Base-by-base conservation (phyloP, 139 green algal species). In the Asterochloris erici region DNA sequence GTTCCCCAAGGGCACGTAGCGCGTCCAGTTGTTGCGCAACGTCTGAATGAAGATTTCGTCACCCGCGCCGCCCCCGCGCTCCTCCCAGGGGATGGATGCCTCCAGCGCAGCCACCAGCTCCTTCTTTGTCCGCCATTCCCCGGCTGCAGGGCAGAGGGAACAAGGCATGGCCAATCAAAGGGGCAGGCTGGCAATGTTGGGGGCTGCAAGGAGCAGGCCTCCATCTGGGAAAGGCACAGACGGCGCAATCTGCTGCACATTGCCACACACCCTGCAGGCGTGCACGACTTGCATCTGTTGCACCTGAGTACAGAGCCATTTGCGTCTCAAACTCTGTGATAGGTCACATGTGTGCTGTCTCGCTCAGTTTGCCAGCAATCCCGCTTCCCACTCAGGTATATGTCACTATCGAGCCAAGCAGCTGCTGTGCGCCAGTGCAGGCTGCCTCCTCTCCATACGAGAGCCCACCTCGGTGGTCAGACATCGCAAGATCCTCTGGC, bases 1-100 rank as follows among this genome's bases (percentile, higher is more conserved):
- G 79, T 83, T 83, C 28, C 79, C 79, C 24, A 83, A 68, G 11
- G 79, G 79, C 11, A 83, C 79, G 63, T 83, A 47, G 1, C 66
- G 79, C 17, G 66, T 83, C 79, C 79, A 83, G 23, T 83, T 83
- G 79, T 83, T 26, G 19, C 79, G 68, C 23, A 83, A 68, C 38
- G 38, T 54, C 29, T 68, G 47, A 29, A 83, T 62, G 38, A 29
- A 47, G 66, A 66, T 77, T 10, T 68, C 24, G n/a, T 77, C 66
- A 26, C 28, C 68, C 11, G 66, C 68, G 68, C 47, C 68, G 19
- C 64, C 79, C 12, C 66, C 38, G 14, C 79, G 73, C 38, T 83
- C 29, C 68, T 47, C 77, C 66, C 19, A 76, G 12, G 79, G 79
- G 54, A 83, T 77, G 38, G 29, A 29, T 6, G 79, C 79, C 19